These are phyloP conservation scores for Penicillium sp. DNA, from an alignment of 2,329 filamentous ascomycete genomes.

Conservation along the genomic window DNA sequence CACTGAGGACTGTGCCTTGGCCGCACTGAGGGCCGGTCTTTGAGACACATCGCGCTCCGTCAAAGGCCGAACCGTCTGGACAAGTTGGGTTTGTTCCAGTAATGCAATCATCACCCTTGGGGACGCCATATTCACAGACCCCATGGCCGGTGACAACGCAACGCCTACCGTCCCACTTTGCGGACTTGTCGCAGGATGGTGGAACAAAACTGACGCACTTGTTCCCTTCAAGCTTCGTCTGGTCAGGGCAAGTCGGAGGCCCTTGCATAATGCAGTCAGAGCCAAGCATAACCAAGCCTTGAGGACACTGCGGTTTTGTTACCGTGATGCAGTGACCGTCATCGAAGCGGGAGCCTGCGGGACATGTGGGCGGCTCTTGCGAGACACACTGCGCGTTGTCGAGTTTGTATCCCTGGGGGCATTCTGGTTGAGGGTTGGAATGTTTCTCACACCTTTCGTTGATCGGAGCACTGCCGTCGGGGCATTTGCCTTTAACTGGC, in stretches of 20 bases:
- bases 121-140: not conserved
- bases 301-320: not conserved
- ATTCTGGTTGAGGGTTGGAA: constrained; percentile 8
- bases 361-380: not conserved
- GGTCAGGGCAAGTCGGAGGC: not conserved
- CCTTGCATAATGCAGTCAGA: not conserved
- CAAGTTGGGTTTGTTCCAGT: constrained; percentile 1
- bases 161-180: constrained; percentile 8
- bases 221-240: constrained; percentile 1
- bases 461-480: constrained; percentile 1
- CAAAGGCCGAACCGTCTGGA: not conserved
- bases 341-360: not conserved
- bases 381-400: constrained; percentile 1
- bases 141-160: not conserved
- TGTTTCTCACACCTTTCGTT: constrained; percentile 7
- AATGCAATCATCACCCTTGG: constrained; percentile 4
- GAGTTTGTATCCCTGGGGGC: constrained; percentile 2
- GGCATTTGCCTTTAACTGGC: constrained; percentile 3
- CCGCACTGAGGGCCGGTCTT: not conserved
- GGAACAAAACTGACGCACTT: constrained; percentile 4
- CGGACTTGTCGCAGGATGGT: constrained; percentile 2
- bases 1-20: not conserved
- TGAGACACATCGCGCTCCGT: not conserved
- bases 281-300: not conserved
- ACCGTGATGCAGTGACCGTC: not conserved